A percentile compares a stretch with the other conserved stretches of the same genome.
Conservation (phyloP, 495 filamentous ascomycete genomes). For the Hypoxylon cercidicola region DNA sequence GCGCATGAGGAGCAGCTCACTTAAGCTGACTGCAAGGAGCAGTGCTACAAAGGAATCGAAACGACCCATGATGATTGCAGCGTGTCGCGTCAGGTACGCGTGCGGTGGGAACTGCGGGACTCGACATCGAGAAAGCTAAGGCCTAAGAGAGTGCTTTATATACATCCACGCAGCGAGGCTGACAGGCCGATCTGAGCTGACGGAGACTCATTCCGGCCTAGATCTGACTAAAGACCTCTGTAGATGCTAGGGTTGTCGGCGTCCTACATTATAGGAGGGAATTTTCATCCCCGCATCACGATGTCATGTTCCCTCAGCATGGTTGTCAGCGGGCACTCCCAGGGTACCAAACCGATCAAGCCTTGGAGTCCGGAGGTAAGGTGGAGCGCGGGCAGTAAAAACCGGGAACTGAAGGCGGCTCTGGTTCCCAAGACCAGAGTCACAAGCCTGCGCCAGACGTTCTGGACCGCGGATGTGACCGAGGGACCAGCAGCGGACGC, state of each 20-base stretch:
- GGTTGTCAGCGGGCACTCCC: not conserved
- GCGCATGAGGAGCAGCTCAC: slow-evolving; percentile 15
- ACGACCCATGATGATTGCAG: slow-evolving; percentile 33
- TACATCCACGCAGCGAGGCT: slow-evolving; percentile 11
- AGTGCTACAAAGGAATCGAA: slow-evolving; percentile 24
- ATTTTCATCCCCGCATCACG: slow-evolving; percentile 1
- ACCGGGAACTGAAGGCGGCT: slow-evolving; percentile 27
- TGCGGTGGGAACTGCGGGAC: slow-evolving; percentile 7
- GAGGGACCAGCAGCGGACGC: slow-evolving; percentile 8
- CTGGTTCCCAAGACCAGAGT: slow-evolving; percentile 26
- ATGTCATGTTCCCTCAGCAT: slow-evolving; percentile 11
- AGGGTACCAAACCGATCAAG: slow-evolving; percentile 9
- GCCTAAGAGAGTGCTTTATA: slow-evolving; percentile 3
- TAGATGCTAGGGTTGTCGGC: slow-evolving; percentile 2
- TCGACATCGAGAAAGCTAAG: not conserved
- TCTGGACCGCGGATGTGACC: slow-evolving; percentile 17
- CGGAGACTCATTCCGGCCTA: slow-evolving; percentile 24
- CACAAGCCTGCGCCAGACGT: slow-evolving; percentile 3
- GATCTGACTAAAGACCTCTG: slow-evolving; percentile 16
- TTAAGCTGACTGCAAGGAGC: slow-evolving; percentile 37
- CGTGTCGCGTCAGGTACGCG: slow-evolving; percentile 14
- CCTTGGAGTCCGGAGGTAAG: slow-evolving; percentile 1
- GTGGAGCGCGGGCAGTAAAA: slow-evolving; percentile 16
- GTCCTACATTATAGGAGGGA: slow-evolving; percentile 21
- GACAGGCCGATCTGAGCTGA: slow-evolving; percentile 14